Evolutionary conservation across 352 stramenopile species (phyloP).

Genomic region (Pythium myriotylum): DNA sequence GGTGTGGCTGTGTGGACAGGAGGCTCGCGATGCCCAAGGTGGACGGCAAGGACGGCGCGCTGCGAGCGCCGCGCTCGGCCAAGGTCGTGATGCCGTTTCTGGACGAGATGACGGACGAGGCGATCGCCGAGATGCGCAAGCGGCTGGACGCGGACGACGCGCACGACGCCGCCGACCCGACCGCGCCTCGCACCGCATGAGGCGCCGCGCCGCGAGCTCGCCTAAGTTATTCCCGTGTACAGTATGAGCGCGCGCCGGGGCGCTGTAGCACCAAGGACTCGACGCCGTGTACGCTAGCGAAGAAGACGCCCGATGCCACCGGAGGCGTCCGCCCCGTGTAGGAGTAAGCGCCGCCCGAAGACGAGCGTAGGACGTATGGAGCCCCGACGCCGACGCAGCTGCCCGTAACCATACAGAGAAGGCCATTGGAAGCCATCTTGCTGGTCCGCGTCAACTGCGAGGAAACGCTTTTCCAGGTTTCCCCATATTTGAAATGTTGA

Average conservation of each 20-base stretch:
- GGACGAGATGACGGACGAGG: slow-evolving; percentile 33
- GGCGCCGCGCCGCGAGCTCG: not conserved
- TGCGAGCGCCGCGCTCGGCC: slow-evolving; percentile 18
- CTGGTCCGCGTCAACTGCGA: slow-evolving; percentile 8
- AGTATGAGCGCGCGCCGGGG: not conserved
- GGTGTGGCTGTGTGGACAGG: too few species aligned
- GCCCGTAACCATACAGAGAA: slow-evolving; percentile 4
- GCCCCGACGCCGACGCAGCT: not conserved
- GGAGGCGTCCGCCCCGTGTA: too few species aligned
- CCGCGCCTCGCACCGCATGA: slow-evolving; percentile 18
- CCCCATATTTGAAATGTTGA: slow-evolving; percentile 18
- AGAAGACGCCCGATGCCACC: too few species aligned
- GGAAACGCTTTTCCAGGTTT: slow-evolving; percentile 4
- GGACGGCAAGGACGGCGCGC: slow-evolving; percentile 9
- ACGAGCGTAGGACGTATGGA: not conserved
- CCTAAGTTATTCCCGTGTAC: slow-evolving; percentile 18
- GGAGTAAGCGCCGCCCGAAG: too few species aligned
- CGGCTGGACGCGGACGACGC: slow-evolving; percentile 26
- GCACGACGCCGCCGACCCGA: slow-evolving; percentile 11
- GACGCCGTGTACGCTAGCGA: not conserved
- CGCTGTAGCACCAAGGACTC: slow-evolving; percentile 1
- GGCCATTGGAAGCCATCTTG: slow-evolving; percentile 7
- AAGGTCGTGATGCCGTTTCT: slow-evolving; percentile 34
- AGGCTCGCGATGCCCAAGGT: slow-evolving; percentile 15
- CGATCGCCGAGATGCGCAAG: slow-evolving; percentile 27